Base-by-base conservation (phyloP, 108 stramenopile genomes). In the Nitzschia putrida region DNA sequence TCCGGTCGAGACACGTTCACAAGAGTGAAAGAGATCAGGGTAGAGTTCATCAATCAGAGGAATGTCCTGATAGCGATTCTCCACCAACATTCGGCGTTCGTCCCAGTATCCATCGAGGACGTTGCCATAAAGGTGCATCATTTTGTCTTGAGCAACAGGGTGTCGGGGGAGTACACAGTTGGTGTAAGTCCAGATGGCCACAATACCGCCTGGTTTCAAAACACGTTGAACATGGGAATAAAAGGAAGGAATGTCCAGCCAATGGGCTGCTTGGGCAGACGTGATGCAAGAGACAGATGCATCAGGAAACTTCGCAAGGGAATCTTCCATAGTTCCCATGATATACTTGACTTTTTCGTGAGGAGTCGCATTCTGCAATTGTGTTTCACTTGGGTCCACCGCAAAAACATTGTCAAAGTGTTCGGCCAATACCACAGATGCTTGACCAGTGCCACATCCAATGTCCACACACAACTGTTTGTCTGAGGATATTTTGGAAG, bases 181-280 rank as follows among this genome's bases (percentile, higher is more conserved):
- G 22, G 43, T 44, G 45, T 64, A 64, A 13, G 63, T 64, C 63
- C 63, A 64, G 10, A 64, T 13, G 11, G 63, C 63, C 45, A 64
- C 18, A 11, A 45, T 10, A 14, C 63, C 63, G 23, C 63, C 63
- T 18, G 63, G 63, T 42, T 64, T 12, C 63, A 64, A 49, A 20
- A 64, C 41, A 1, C 63, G 63, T 25, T 64, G 45, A 9, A 47
- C 63, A 5, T 64, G 45, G 0, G 16, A 18, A 64, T 64, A 64
- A 10, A 64, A 64, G 9, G 21, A 24, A 21, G 63, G 63, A 29
- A 64, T 44, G 29, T 64, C 12, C 16, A 64, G 22, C 63, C 63
- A 64, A 47, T 64, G 63, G 22, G 41, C 63, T 20, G 63, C 63
- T 49, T 64, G 63, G 9, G 63, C 63, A 21, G 63, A 45, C 2